Evolutionary conservation across 257 asterid species (phyloP).

Genomic region (Prunella vulgaris): DNA sequence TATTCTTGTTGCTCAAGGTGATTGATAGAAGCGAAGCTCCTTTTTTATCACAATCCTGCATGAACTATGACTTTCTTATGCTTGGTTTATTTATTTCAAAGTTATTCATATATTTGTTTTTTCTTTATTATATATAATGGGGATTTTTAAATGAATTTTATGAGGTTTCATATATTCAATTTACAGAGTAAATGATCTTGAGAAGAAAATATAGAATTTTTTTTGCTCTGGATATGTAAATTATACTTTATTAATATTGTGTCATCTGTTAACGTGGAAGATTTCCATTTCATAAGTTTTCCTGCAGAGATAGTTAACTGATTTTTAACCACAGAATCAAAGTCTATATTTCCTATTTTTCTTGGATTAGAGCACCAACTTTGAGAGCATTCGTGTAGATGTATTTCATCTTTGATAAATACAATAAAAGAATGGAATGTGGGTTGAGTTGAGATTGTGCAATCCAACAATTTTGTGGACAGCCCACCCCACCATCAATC

Average conservation of each 20-base stretch:
- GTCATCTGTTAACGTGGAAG: not conserved
- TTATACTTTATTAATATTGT: not conserved
- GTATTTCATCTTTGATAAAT: not conserved
- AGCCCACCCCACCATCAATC: conserved; percentile 1
- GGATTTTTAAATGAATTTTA: conserved; percentile 15
- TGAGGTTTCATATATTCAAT: conserved; percentile 11
- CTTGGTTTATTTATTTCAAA: conserved; percentile 15
- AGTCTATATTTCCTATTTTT: not conserved
- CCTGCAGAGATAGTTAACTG: not conserved
- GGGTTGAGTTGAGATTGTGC: too few species aligned
- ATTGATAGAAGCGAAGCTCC: conserved; percentile 25
- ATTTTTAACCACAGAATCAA: not conserved
- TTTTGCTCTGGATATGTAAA: conserved; percentile 24
- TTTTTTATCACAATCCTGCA: not conserved
- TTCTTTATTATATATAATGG: conserved; percentile 16
- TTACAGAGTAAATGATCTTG: conserved; percentile 3
- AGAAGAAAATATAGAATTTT: not conserved
- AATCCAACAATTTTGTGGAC: not conserved
- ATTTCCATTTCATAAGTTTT: not conserved
- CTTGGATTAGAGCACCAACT: not conserved
- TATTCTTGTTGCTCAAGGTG: conserved; percentile 57
- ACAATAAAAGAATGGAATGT: too few species aligned
- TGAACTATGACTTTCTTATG: conserved; percentile 2
- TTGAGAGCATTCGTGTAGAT: not conserved
- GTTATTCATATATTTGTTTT: conserved; percentile 17